Base-by-base conservation (phyloP, 495 filamentous ascomycete species). In the Jackrogersella multiformis region DNA sequence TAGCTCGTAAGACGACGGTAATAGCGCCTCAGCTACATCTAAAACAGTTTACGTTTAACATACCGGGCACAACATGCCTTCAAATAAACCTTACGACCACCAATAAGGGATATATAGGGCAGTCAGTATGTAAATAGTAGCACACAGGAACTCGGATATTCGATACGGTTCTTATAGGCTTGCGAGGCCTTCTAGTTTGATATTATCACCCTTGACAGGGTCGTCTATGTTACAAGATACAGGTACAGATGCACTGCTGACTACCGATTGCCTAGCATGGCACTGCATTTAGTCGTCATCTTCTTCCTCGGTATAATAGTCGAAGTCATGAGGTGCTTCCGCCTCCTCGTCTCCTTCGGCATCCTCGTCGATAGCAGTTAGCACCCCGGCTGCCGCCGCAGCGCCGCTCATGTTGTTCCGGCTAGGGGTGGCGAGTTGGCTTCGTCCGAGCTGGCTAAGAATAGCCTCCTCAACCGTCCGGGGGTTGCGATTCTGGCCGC, bases 281-380 rank as follows among this genome's bases (percentile, higher is more conserved):
- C 4, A 4, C 5, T 1, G 8, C 35, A 45, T 62, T 48, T 83
- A 76, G 4, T 86, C 85, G n/a, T 86, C 85, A 10, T 85, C 87
- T 60, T 90, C 89, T 4, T 84, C 85, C 46, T 96, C 93, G 10
- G 88, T 89, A 66, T 90, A 87, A 73, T 97, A 97, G 15, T 93
- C 88, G 76, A 98, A 98, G 28, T 93, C 91, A 15, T 84, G 80
- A 12, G 94, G 94, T 21, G 89, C 74, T 13, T 87, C 82, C 1
- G 94, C 94, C 69, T 97, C 94, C 70, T 93, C 90, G 10, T 85
- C 90, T 10, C 88, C 92, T 63, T 92, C 92, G 16, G 87, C 89
- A 72, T 97, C 94, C 77, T 97, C 93, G 67, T 96, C 90, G 10
- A 94, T 86, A 0, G 92, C 89, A 7, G 89, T 94, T 66, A 96